phyloP scores from a whole-genome alignment of 345 rosid species.

The Bruguiera parviflora region DNA sequence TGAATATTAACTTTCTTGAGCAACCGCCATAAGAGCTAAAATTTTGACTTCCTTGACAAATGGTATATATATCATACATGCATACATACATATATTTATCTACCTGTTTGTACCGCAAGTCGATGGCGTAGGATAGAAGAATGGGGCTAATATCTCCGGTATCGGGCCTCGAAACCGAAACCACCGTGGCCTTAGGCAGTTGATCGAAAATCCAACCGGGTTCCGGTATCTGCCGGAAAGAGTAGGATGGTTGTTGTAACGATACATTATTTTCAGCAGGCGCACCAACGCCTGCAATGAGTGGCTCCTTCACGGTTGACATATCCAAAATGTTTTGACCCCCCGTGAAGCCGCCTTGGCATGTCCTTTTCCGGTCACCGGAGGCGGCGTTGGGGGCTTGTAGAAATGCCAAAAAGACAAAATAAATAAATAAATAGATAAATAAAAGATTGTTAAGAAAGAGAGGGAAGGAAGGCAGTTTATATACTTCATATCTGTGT shows the following conservation, averaged over 20 bases:
- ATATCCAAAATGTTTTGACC: neutral
- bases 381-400: too few species aligned
- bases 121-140: conserved; percentile 77
- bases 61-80: neutral
- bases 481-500: conserved; percentile 1
- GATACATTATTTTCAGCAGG: conserved; percentile 19
- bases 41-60: neutral
- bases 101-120: conserved; percentile 76
- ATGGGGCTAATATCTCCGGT: conserved; percentile 82
- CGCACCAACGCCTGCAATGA: conserved; percentile 27
- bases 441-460: neutral
- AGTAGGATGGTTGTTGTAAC: conserved; percentile 15
- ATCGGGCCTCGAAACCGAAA: conserved; percentile 73
- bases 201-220: conserved; percentile 52
- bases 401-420: neutral
- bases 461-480: neutral
- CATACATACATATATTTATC: neutral
- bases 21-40: neutral
- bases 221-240: conserved; percentile 29
- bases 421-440: neutral
- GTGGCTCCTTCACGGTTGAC: conserved; percentile 55
- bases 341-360: conserved; percentile 20
- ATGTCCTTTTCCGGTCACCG: conserved; percentile 16
- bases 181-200: conserved; percentile 58
- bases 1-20: too few species aligned